phyloP scores from a whole-genome alignment of 2,329 filamentous ascomycete species.

The Pleomassaria siparia region DNA sequence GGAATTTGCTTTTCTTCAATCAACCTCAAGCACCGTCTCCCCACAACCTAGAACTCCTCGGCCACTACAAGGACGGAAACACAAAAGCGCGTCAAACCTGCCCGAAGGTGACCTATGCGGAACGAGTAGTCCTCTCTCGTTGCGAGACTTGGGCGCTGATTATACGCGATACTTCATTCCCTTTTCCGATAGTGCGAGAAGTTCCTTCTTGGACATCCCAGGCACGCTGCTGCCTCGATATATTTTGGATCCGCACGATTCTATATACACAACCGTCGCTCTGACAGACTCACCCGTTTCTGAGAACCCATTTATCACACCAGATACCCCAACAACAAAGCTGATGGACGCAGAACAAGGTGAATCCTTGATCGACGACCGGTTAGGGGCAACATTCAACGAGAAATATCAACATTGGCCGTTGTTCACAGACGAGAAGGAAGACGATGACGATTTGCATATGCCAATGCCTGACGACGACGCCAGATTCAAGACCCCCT shows the following conservation, averaged over 20 bases:
- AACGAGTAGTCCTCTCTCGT: constrained; percentile 22
- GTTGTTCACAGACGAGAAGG: constrained; percentile 53
- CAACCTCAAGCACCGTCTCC: neutral
- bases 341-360: constrained; percentile 29
- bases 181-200: constrained; percentile 28
- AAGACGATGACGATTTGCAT: constrained; percentile 58
- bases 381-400: constrained; percentile 47
- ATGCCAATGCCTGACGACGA: constrained; percentile 56
- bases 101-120: constrained; percentile 9
- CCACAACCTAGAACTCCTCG: constrained; percentile 15
- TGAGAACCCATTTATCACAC: constrained; percentile 36
- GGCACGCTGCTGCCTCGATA: constrained; percentile 7
- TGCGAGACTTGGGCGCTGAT: constrained; percentile 35
- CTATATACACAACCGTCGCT: constrained; percentile 19
- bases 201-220: constrained; percentile 18
- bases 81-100: constrained; percentile 23
- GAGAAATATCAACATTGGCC: constrained; percentile 48
- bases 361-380: constrained; percentile 50
- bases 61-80: constrained; percentile 10
- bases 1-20: neutral
- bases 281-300: constrained; percentile 4
- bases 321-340: constrained; percentile 30
- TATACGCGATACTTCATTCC: constrained; percentile 42
- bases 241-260: constrained; percentile 12
- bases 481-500: constrained; percentile 44